Conservation (phyloP, 2,329 filamentous ascomycete species). For the Blastomyces gilchristii region DNA sequence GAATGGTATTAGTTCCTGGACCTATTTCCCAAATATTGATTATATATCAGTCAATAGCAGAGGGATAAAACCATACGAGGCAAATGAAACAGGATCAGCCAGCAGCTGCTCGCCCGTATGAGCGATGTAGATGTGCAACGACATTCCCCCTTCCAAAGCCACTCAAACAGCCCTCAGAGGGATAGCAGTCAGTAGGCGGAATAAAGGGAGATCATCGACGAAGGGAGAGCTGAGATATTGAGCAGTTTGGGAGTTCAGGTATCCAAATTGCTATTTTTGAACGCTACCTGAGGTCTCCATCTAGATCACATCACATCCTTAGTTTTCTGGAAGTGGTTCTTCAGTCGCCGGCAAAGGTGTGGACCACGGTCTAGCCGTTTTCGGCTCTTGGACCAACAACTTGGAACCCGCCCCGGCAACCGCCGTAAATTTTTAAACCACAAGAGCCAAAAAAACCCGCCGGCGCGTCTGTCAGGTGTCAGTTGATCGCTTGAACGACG, state of each 20-base stretch:
- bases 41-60: constrained; percentile 17
- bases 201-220: constrained; percentile 1
- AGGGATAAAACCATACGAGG: constrained; percentile 47
- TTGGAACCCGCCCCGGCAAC: background rate
- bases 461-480: background rate
- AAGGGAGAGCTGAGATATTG: background rate
- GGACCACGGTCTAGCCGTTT: constrained; percentile 2
- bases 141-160: constrained; percentile 50
- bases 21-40: constrained; percentile 8
- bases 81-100: constrained; percentile 64
- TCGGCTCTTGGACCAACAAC: background rate
- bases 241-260: background rate
- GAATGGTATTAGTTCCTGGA: constrained; percentile 17
- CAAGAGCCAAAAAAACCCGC: background rate
- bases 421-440: background rate
- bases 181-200: constrained; percentile 8
- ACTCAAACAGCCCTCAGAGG: constrained; percentile 15
- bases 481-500: background rate
- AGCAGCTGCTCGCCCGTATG: constrained; percentile 81
- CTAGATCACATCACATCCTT: background rate
- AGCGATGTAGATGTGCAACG: constrained; percentile 81
- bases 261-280: background rate
- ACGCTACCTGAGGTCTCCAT: background rate
- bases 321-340: background rate
- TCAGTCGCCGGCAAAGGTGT: background rate